phyloP scores from a whole-genome alignment of 768 basidiomycete species.

The Artomyces pyxidatus region DNA sequence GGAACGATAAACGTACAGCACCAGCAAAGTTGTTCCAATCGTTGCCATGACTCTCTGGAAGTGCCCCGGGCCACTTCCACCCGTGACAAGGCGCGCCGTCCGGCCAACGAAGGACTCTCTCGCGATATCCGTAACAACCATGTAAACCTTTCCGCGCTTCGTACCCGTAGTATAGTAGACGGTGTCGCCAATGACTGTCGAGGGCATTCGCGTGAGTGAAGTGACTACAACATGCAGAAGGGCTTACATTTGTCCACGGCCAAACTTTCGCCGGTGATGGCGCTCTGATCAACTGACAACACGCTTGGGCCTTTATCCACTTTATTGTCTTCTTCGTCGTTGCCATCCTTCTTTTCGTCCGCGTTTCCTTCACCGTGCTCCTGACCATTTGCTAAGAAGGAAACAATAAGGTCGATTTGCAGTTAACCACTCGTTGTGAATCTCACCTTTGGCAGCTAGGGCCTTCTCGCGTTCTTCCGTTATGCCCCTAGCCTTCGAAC shows the following conservation, averaged over 20 bases:
- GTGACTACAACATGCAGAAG: not conserved
- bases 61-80: conserved; percentile 33
- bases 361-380: conserved; percentile 1
- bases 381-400: too few relatives aligned
- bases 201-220: too few relatives aligned
- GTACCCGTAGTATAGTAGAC: conserved; percentile 32
- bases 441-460: not conserved
- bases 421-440: not conserved
- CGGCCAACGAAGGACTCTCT: conserved; percentile 36
- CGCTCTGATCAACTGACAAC: conserved; percentile 35
- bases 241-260: conserved; percentile 34
- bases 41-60: conserved; percentile 36
- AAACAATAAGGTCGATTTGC: not conserved
- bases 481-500: conserved; percentile 23
- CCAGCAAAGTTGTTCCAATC: conserved; percentile 36
- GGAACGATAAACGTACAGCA: conserved; percentile 20
- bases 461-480: conserved; percentile 17
- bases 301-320: conserved; percentile 33
- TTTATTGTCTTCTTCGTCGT: conserved; percentile 10
- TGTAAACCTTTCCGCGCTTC: conserved; percentile 32
- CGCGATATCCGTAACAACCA: conserved; percentile 29
- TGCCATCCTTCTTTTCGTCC: conserved; percentile 1
- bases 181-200: conserved; percentile 29
- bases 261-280: conserved; percentile 39
- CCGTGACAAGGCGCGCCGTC: conserved; percentile 36